phyloP scores from a whole-genome alignment of 768 basidiomycete species.

The Boletus barrowsii region DNA sequence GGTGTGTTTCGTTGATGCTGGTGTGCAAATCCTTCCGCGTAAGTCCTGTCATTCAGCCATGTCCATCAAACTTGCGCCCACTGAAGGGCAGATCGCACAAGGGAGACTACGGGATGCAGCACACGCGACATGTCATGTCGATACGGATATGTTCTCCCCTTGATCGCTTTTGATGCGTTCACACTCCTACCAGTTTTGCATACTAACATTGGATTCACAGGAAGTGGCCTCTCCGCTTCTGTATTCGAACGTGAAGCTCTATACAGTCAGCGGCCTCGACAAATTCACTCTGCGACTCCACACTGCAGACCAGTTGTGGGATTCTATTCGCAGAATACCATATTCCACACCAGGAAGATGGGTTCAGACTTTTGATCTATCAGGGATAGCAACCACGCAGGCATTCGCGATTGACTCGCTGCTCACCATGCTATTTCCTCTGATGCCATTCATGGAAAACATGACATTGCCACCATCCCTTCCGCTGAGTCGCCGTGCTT shows the following conservation, averaged over 20 bases:
- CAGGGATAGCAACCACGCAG: conserved; percentile 46
- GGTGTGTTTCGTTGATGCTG: conserved; percentile 31
- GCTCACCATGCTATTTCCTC: conserved; percentile 60
- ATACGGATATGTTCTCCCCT: background rate
- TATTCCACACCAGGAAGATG: conserved; percentile 87
- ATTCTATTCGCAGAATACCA: conserved; percentile 82
- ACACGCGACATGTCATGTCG: background rate
- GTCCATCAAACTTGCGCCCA: background rate
- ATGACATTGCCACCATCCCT: conserved; percentile 56
- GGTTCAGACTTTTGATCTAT: conserved; percentile 75
- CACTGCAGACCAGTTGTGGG: conserved; percentile 75
- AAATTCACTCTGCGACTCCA: conserved; percentile 58
- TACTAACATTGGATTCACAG: conserved; percentile 37
- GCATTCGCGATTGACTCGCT: conserved; percentile 58
- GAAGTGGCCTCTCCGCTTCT: conserved; percentile 64
- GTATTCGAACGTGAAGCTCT: conserved; percentile 53
- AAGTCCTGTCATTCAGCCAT: conserved; percentile 14
- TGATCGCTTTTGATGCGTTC: background rate
- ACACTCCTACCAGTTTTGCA: background rate
- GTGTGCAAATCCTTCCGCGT: conserved; percentile 42
- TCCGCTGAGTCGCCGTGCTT: conserved; percentile 56
- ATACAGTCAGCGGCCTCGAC: conserved; percentile 43
- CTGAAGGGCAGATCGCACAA: background rate
- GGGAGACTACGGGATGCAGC: background rate
- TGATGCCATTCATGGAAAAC: conserved; percentile 60